Evolutionary conservation across 2,329 filamentous ascomycete species (phyloP).

Genomic region (Paecilomyces fulvus): DNA sequence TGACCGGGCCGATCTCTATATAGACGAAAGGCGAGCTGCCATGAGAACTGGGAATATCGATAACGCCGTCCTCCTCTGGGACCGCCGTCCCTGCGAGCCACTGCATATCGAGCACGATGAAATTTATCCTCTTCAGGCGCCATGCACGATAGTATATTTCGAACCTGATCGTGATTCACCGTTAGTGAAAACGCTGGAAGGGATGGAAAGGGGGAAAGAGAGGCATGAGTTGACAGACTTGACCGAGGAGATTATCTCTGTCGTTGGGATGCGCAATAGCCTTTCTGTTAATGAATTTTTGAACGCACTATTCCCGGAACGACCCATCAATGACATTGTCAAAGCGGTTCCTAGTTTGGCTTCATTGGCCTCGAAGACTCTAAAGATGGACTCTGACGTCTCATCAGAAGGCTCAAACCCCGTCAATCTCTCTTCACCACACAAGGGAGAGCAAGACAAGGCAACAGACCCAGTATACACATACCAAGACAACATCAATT

Average conservation of each 20-base stretch:
- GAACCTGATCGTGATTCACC: constrained; percentile 21
- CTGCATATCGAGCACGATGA: constrained; percentile 52
- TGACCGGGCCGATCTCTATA: constrained; percentile 22
- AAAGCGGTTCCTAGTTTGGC: constrained; percentile 24
- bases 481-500: constrained; percentile 25
- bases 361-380: constrained; percentile 17
- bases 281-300: constrained; percentile 21
- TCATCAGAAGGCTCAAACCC: background rate
- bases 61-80: constrained; percentile 55
- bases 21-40: constrained; percentile 47
- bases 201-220: constrained; percentile 8
- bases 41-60: constrained; percentile 24
- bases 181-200: constrained; percentile 11
- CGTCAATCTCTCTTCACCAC: background rate
- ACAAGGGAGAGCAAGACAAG: background rate
- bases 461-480: constrained; percentile 11
- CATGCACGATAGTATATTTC: constrained; percentile 28
- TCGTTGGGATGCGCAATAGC: constrained; percentile 16
- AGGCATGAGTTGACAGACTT: constrained; percentile 13
- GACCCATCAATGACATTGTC: constrained; percentile 22
- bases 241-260: constrained; percentile 17
- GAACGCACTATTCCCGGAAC: constrained; percentile 20
- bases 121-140: constrained; percentile 51
- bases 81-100: constrained; percentile 63
- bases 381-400: constrained; percentile 16